Evolutionary conservation across 2,329 filamentous ascomycete genomes (phyloP), one percentile per base, ranked within the genome.

Genomic region (Trichophyton verrucosum): DNA sequence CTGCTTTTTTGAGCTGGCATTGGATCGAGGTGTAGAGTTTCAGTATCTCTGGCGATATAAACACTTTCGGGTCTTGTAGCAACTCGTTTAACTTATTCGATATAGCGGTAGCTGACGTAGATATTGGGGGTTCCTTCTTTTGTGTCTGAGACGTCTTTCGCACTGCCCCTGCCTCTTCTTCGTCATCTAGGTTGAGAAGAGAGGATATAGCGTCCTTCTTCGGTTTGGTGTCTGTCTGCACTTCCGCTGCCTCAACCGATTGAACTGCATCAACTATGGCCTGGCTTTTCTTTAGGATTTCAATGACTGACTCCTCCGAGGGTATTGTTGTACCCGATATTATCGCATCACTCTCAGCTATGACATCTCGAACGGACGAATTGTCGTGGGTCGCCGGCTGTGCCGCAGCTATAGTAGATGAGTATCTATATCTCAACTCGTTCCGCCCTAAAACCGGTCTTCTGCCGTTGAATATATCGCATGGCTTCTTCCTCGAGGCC

Each of bases 21-120:
- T 96, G 90, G 51, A 89, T 83, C 42, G 82, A 79, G 64, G 95
- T 85, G 73, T 96, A 97, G 66, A 82, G 73, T 61, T 82, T 78
- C 44, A 97, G 82, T 38, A 92, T 77, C 33, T 81, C 77, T 7
- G 86, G 83, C 3, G 88, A 88, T 69, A 97, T 88, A 75, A 91
- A 88, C 56, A 96, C 85, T 63, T 86, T 84, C 3, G 87, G 85
- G 66, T 92, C 83, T 56, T 81, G 81, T 62, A 95, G 72, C 60
- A 96, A 81, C 42, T 81, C 77, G 71, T 88, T 87, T n/a, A 87
- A 84, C 13, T 80, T 73, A 22, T 75, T 71, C 11, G 80, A 81
- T 62, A 86, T 74, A 40, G 74, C 71, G 17, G 74, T 74, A 40
- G 74, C 71, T 20, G 74, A 73, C 27, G 77, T 72, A 3, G 74